Percentiles rank a stretch among this genome's conserved stretches.
These are phyloP conservation scores for Salix arbutifolia DNA, from an alignment of 345 rosid species.

Conservation along the genomic window DNA sequence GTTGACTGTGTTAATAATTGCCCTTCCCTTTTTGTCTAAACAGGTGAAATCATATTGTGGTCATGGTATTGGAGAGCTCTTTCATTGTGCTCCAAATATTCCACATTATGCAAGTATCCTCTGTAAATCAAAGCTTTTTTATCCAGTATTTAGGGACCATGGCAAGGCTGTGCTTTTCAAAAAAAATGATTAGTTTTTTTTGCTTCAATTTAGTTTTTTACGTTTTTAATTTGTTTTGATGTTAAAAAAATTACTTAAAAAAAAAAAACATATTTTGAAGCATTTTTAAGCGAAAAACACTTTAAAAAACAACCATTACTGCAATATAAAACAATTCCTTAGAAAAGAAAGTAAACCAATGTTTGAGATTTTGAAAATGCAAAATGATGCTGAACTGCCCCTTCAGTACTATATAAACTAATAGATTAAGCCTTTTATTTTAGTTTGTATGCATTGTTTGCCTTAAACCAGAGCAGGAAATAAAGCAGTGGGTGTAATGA, in stretches of 20 bases:
- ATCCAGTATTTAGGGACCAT: not conserved
- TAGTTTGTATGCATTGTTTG: conserved; percentile 11
- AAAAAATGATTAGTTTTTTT: too few relatives aligned
- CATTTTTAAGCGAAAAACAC: too few relatives aligned
- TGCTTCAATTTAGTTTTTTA: too few relatives aligned
- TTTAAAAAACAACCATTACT: too few relatives aligned
- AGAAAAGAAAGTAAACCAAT: not conserved
- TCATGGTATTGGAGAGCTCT: conserved; percentile 96
- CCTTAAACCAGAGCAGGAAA: conserved; percentile 63
- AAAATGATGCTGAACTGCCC: not conserved
- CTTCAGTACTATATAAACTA: not conserved
- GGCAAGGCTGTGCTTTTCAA: too few relatives aligned
- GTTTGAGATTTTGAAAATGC: not conserved
- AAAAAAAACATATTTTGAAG: too few relatives aligned
- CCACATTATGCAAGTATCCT: conserved; percentile 95
- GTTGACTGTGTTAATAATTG: not conserved
- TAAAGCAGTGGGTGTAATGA: conserved; percentile 97
- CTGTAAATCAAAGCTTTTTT: conserved; percentile 7
- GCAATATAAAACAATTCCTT: too few relatives aligned
- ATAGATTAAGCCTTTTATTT: not conserved
- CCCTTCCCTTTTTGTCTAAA: conserved; percentile 11
- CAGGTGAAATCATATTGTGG: conserved; percentile 94
- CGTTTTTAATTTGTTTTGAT: too few relatives aligned
- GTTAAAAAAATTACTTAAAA: too few relatives aligned
- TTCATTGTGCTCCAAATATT: conserved; percentile 96